Percentiles rank a stretch among this genome's conserved stretches.
Evolutionary conservation across 768 basidiomycete species (phyloP).

Genomic region (Amanita rimosa): DNA sequence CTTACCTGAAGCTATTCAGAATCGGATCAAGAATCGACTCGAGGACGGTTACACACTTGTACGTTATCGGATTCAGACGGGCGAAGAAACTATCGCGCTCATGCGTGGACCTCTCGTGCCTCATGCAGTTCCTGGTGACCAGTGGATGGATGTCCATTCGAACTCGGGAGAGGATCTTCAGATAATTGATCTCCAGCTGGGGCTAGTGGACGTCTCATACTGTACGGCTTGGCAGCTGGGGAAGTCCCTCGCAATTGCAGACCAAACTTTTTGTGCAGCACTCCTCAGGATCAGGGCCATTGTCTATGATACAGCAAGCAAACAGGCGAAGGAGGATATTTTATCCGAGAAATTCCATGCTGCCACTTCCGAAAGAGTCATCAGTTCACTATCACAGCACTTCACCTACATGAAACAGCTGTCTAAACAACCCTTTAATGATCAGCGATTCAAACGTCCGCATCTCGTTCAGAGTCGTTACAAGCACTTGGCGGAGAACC

Average conservation of each 20-base stretch:
- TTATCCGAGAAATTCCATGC: no score
- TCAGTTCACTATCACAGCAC: no score
- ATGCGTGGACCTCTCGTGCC: not conserved
- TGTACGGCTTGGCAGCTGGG: no score
- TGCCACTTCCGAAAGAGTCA: no score
- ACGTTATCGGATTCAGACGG: not conserved
- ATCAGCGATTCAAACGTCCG: no score
- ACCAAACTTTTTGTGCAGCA: not conserved
- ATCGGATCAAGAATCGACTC: not conserved
- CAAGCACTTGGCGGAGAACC: no score
- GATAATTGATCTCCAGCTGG: not conserved
- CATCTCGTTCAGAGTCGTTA: no score
- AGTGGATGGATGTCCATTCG: not conserved
- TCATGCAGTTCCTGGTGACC: not conserved
- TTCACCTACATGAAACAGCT: no score
- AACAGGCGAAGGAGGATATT: no score
- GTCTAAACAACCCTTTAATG: no score
- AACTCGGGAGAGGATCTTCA: not conserved
- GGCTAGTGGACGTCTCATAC: not conserved
- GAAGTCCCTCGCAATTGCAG: not conserved
- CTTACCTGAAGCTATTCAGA: no score
- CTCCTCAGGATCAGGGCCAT: not conserved
- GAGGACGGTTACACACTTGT: not conserved
- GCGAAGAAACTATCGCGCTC: not conserved
- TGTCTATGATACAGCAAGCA: no score